Evolutionary conservation across 495 filamentous ascomycete species (phyloP), one percentile per base, ranked within the genome.

Genomic region (Trichocladium uniseriatum): DNA sequence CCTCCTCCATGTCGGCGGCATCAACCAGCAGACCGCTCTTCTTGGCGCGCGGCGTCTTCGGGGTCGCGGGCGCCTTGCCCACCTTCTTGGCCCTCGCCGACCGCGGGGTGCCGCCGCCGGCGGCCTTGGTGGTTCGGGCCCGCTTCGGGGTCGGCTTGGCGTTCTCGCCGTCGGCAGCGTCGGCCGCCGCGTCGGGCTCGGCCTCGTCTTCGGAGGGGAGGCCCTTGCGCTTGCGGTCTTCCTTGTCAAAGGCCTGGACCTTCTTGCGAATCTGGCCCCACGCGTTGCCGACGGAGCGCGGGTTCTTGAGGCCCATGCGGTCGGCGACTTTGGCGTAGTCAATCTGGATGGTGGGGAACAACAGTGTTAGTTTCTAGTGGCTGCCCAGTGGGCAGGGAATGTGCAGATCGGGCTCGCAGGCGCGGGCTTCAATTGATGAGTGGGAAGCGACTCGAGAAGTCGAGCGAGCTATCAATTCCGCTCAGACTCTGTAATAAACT

Each of bases 211-310:
- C 2, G 49, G 51, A 29, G 38, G 57, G 18, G 46, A 69, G 53
- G 46, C 52, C 18, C 45, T 58, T 10, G 35, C 67, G 38, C 58
- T 56, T 14, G 51, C 60, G 7, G 53, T 57, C 18, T 15, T 61
- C 15, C 37, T 38, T 31, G 40, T 61, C 11, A 9, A 55, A 29
- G 38, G 52, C 20, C 45, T 15, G 3, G 51, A 61, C 22, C 31
- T 53, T 47, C 15, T 14, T 24, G 31, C 36, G 47, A 38, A 53
- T 41, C 1, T n/a, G 2, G 29, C 20, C 13, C 37, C 38, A 48
- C 14, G 44, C 43, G 43, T 53, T 47, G 20, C 6, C n/a, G 15
- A 53, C 36, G 41, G 41, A 45, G 21, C 49, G 43, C 1, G 27
- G 42, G 29, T 41, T 35, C 13, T 28, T 18, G 11, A 45, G 3